Percentiles rank a stretch among this genome's conserved stretches.
phyloP scores from a whole-genome alignment of 495 filamentous ascomycete genomes.

The Cenococcum geophilum region DNA sequence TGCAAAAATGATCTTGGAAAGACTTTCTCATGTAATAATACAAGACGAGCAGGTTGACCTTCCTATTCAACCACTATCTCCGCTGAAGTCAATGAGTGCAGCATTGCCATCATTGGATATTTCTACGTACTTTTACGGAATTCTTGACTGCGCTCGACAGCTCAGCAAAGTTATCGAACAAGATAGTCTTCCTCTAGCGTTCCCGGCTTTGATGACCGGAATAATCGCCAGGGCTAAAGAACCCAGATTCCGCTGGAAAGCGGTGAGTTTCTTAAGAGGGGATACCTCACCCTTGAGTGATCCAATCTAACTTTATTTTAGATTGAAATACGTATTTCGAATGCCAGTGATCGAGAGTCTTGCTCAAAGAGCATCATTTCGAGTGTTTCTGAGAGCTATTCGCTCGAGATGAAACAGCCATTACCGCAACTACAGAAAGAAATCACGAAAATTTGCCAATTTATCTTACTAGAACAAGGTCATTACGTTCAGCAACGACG shows the following conservation, averaged over 20 bases:
- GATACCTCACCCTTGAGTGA: background rate
- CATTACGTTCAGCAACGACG: background rate
- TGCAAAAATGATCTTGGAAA: background rate
- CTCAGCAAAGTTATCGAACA: background rate
- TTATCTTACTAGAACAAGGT: background rate
- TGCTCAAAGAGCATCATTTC: background rate
- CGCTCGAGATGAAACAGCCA: background rate
- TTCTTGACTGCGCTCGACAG: slow-evolving; percentile 2
- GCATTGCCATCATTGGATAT: background rate
- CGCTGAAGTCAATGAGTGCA: background rate
- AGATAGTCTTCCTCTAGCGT: background rate
- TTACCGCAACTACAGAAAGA: background rate
- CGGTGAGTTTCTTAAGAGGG: background rate
- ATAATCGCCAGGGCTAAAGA: background rate
- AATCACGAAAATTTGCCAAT: background rate
- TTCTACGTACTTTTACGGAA: background rate
- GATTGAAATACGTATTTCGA: background rate
- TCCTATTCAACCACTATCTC: background rate
- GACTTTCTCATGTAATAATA: background rate
- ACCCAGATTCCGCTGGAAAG: background rate
- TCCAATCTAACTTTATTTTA: background rate
- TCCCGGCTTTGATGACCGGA: background rate
- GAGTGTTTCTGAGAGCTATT: background rate
- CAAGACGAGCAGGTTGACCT: background rate
- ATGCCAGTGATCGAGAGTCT: background rate